Percentiles rank a stretch among this genome's conserved stretches.
Evolutionary conservation across 2,329 filamentous ascomycete species (phyloP).

Genomic region (Fusarium beomiforme): DNA sequence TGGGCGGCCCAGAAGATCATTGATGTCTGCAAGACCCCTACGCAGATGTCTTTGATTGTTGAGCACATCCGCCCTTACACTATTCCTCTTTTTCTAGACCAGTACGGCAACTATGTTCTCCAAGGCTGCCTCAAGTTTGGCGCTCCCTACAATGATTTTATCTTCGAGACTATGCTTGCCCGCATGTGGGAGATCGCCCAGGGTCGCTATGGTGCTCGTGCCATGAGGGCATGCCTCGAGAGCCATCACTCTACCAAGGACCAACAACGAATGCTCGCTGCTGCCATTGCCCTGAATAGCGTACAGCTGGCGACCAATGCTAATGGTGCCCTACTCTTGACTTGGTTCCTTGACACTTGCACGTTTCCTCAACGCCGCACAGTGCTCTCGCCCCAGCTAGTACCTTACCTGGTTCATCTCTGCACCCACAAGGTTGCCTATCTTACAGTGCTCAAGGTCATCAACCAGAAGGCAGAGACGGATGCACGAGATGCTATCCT

Average conservation of each 20-base stretch:
- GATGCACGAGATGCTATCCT: conserved; percentile 92
- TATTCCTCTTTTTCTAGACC: conserved; percentile 91
- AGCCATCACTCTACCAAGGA: conserved; percentile 95
- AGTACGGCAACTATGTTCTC: conserved; percentile 98
- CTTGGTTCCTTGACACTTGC: conserved; percentile 98
- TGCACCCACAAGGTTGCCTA: conserved; percentile 99
- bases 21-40: conserved; percentile 87
- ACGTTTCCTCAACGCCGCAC: conserved; percentile 92
- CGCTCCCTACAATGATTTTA: conserved; percentile 90
- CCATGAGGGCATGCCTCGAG: conserved; percentile 96
- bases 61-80: conserved; percentile 87
- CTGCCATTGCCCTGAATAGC: conserved; percentile 94
- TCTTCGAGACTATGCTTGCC: conserved; percentile 96
- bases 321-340: conserved; percentile 91
- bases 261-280: conserved; percentile 93
- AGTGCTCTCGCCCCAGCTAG: conserved; percentile 89
- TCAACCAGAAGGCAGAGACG: conserved; percentile 95
- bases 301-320: conserved; percentile 96
- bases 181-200: conserved; percentile 94
- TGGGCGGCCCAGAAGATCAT: conserved; percentile 99
- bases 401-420: conserved; percentile 91
- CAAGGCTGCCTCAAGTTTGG: conserved; percentile 96
- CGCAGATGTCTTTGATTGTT: conserved; percentile 86
- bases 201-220: conserved; percentile 91
- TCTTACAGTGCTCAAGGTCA: conserved; percentile 95